Conservation (phyloP, 176 grass and related monocot genomes). For the Phragmites australis region DNA sequence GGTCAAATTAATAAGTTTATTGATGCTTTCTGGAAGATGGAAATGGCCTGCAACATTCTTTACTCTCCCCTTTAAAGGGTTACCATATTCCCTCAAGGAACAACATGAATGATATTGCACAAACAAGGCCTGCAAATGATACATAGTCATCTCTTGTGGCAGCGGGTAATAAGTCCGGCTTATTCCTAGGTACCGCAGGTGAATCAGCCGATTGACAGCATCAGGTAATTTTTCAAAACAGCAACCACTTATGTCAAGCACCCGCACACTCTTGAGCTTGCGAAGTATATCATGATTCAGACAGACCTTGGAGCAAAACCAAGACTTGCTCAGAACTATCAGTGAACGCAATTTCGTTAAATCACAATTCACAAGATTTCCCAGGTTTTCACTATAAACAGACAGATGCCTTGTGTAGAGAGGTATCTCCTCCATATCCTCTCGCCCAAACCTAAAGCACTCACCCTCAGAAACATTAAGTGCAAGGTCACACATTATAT, state of each 20-base stretch:
- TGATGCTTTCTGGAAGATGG: constrained; percentile 31
- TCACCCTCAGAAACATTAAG: constrained; percentile 36
- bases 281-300: background rate
- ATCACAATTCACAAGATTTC: background rate
- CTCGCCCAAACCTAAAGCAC: constrained; percentile 24
- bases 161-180: constrained; percentile 1
- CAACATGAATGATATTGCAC: constrained; percentile 39
- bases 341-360: background rate
- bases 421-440: background rate
- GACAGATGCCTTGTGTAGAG: constrained; percentile 27
- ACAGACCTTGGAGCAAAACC: constrained; percentile 17
- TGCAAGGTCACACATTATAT: constrained; percentile 40
- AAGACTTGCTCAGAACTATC: constrained; percentile 5
- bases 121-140: constrained; percentile 40
- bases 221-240: constrained; percentile 27
- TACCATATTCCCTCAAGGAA: background rate
- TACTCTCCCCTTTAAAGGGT: background rate
- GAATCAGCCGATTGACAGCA: background rate
- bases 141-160: constrained; percentile 13
- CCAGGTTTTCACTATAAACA: background rate
- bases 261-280: constrained; percentile 26
- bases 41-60: constrained; percentile 3
- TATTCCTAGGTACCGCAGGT: constrained; percentile 42
- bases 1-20: background rate
- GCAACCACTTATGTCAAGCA: constrained; percentile 32